phyloP scores from a whole-genome alignment of 2,329 filamentous ascomycete genomes.

The Xylariomycetidae sp. region DNA sequence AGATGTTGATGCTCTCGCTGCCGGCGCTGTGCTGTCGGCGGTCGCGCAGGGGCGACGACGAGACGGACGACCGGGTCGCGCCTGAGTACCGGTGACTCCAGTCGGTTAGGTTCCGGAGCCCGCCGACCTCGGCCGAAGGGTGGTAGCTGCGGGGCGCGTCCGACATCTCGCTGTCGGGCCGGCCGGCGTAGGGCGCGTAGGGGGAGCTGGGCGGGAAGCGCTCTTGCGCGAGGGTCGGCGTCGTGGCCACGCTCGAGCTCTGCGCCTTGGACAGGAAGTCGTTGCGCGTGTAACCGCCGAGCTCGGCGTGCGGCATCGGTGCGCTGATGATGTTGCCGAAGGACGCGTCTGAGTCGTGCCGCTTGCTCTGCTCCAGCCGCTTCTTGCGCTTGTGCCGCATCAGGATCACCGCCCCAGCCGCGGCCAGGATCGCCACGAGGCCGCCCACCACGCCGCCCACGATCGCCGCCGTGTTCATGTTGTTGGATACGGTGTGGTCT shows the following conservation, averaged over 20 bases:
- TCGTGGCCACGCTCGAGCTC: slow-evolving; percentile 14
- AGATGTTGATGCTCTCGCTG: slow-evolving; percentile 24
- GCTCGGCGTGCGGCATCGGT: slow-evolving; percentile 23
- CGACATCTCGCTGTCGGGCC: slow-evolving; percentile 17
- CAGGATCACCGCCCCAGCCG: slow-evolving; percentile 12
- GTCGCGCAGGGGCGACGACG: slow-evolving; percentile 1
- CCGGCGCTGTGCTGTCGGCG: slow-evolving; percentile 13
- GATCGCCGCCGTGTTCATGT: slow-evolving; percentile 24
- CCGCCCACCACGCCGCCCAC: slow-evolving; percentile 24
- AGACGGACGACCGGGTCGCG: slow-evolving; percentile 4
- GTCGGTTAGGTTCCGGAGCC: slow-evolving; percentile 21
- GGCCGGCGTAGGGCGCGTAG: slow-evolving; percentile 15
- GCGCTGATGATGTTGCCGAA: slow-evolving; percentile 26
- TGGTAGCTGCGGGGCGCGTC: slow-evolving; percentile 23
- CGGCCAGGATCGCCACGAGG: slow-evolving; percentile 12
- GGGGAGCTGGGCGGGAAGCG: slow-evolving; percentile 20
- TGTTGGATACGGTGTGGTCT: slow-evolving; percentile 8
- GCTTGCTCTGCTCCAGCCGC: slow-evolving; percentile 4
- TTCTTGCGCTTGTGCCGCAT: slow-evolving; percentile 16
- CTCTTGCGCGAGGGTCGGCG: slow-evolving; percentile 8
- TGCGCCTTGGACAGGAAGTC: slow-evolving; percentile 24
- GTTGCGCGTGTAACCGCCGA: slow-evolving; percentile 16
- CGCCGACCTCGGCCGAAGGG: slow-evolving; percentile 22
- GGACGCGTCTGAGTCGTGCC: slow-evolving; percentile 15
- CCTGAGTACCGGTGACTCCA: slow-evolving; percentile 5